Evolutionary conservation across 805 yeast genomes (phyloP), one percentile per base, ranked within the genome.

Genomic region (Nakazawaea molendinolei): DNA sequence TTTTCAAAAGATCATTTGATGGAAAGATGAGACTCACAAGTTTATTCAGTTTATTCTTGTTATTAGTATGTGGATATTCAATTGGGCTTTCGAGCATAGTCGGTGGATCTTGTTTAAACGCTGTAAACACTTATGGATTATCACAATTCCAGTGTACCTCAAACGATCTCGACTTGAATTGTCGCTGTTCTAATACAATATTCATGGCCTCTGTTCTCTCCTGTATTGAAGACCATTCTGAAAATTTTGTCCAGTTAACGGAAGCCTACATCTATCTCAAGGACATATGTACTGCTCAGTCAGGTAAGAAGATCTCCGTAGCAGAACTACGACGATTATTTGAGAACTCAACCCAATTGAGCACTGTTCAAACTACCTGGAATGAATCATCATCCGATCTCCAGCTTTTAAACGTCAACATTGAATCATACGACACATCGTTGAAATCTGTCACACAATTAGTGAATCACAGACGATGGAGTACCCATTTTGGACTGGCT

Each of bases 101-200:
- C 30, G 67, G 65, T 10, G 64, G 64, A 4, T 49, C 67, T 4
- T 63, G 68, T 44, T 36, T 60, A 3, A 51, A 48, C 39, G 47
- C 55, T 12, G 58, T 62, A 9, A 55, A 53, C 34, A 59, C 60
- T 34, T 42, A 55, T 15, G 52, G 61, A 3, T 41, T 46, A 6
- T 54, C 49, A 32, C 61, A 62, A 16, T 58, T 59, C 36, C 51
- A 57, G 34, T 61, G 65, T 44, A 24, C 38, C 22, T 34, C 45
- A 15, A 55, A 55, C 1, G 68, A 62, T 40, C 40, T 61, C 16
- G 53, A 56, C 13, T 58, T 54, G 37, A 47, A 44, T 14, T 60
- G 65, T 32, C 51, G 66, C 8, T 63, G 69, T 34, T 35, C 44
- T 9, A 49, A 58, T 43, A 48, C 49, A 2, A 44, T 56, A 5